Percentiles rank a stretch among this genome's conserved stretches.
phyloP scores from a whole-genome alignment of 2,329 filamentous ascomycete species.

The Trichocomaceae sp. region DNA sequence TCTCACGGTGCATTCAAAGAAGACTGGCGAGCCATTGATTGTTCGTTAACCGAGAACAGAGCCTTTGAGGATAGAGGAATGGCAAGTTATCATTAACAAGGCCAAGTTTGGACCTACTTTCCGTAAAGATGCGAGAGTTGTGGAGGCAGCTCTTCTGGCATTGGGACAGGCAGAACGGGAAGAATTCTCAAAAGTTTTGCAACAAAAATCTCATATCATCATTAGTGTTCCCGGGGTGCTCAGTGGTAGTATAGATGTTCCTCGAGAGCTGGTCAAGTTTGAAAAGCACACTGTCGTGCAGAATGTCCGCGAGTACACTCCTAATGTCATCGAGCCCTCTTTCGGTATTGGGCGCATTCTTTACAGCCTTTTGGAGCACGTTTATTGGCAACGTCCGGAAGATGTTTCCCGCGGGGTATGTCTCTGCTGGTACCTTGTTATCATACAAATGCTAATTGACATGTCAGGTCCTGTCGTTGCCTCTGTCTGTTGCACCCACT shows the following conservation, averaged over 20 bases:
- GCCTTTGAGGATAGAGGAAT: constrained; percentile 76
- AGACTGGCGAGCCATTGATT: constrained; percentile 67
- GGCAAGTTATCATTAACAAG: constrained; percentile 78
- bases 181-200: constrained; percentile 66
- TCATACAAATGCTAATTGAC: constrained; percentile 10
- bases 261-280: constrained; percentile 71
- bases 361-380: constrained; percentile 88
- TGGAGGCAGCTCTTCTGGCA: constrained; percentile 72
- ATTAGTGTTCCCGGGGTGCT: constrained; percentile 64
- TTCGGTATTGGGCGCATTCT: constrained; percentile 95
- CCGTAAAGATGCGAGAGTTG: constrained; percentile 84
- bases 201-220: constrained; percentile 65
- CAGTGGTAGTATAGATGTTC: constrained; percentile 67
- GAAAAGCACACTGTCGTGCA: constrained; percentile 77
- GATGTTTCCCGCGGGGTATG: constrained; percentile 81
- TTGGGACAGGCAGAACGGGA: constrained; percentile 75
- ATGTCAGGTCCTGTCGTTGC: constrained; percentile 60
- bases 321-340: constrained; percentile 93
- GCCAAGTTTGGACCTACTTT: constrained; percentile 94
- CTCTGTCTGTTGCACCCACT: constrained; percentile 74
- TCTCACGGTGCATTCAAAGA: constrained; percentile 73
- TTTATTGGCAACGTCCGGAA: constrained; percentile 82
- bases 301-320: constrained; percentile 82
- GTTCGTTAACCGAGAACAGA: constrained; percentile 72
- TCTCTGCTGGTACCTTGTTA: constrained; percentile 20